Base-by-base conservation (phyloP, 2,329 filamentous ascomycete genomes). In the Leptographium radiaticola region DNA sequence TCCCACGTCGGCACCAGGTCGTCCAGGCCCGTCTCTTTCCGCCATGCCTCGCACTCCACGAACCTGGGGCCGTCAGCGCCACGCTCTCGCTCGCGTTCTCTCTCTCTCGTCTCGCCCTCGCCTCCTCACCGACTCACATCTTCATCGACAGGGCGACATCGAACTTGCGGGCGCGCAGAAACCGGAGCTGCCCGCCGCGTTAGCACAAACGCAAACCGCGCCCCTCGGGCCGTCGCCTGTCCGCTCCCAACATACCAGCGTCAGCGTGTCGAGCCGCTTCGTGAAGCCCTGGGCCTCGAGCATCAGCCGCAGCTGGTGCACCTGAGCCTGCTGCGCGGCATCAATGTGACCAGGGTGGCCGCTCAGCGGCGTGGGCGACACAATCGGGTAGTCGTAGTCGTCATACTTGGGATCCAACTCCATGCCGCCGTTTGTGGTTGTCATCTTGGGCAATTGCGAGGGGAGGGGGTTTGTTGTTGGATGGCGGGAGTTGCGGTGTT, bases 101-200 rank as follows among this genome's bases (percentile, higher is more conserved):
- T 11, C 12, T 25, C 6, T 39, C 31, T 12, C 34, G 20, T 40
- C 3, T 39, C 36, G 31, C 34, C 7, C 31, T 20, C 31, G 4
- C 16, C 31, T 45, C 18, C 5, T 18, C 16, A 7, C 42, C 1
- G 18, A 55, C 86, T 69, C 74, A 96, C 93, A 98, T 98, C 65
- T 84, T 73, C 80, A 95, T 93, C 61, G 89, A 70, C 34, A 81
- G 72, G 62, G 85, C 77, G 58, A 95, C 87, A 69, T 95, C 86
- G 69, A 96, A 98, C 77, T 97, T 97, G 66, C 93, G 82, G 54
- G 93, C 93, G 67, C 93, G 82, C 64, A 98, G 76, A 73, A 95
- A 96, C 66, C 90, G 85, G 66, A 96, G 75, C 83, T 89, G 44
- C 1, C 33, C 30, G 42, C 42, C 18, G 20, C 18, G 20, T 10